Percentiles rank a stretch among this genome's conserved stretches.
Conservation (phyloP, 2,329 filamentous ascomycete genomes). For the Aureobasidium sp. region DNA sequence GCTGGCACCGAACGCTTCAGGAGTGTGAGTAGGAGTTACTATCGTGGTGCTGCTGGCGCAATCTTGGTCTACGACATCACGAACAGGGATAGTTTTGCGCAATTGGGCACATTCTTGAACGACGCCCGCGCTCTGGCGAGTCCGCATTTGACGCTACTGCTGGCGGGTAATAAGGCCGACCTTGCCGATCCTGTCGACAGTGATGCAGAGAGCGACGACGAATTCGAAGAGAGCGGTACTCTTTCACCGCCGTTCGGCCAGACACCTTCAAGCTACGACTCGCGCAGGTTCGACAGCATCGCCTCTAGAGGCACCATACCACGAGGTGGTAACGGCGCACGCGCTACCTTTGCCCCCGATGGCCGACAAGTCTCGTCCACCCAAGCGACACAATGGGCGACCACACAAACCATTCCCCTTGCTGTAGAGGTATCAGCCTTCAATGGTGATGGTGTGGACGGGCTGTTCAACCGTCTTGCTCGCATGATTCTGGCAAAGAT, state of each 20-base stretch:
- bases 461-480: constrained; percentile 79
- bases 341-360: constrained; percentile 64
- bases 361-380: constrained; percentile 66
- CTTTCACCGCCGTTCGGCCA: not conserved
- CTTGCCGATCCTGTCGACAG: constrained; percentile 45
- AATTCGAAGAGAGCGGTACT: constrained; percentile 27
- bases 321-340: constrained; percentile 41
- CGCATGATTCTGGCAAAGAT: constrained; percentile 96
- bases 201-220: constrained; percentile 26
- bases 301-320: constrained; percentile 29
- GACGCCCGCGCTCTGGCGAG: constrained; percentile 87
- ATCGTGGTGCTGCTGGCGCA: constrained; percentile 88
- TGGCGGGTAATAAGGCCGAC: constrained; percentile 90
- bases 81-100: constrained; percentile 65
- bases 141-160: constrained; percentile 71
- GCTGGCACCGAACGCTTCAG: constrained; percentile 95
- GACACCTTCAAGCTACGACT: constrained; percentile 8
- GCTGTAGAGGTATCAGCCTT: constrained; percentile 84
- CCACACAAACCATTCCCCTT: constrained; percentile 68
- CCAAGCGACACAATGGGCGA: constrained; percentile 80
- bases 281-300: not conserved
- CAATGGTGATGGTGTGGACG: constrained; percentile 82
- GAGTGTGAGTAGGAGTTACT: constrained; percentile 89
- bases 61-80: constrained; percentile 90
- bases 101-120: constrained; percentile 79